These are phyloP conservation scores for Sporothrix euskadiensis DNA, from an alignment of 2,329 filamentous ascomycete genomes.

Conservation along the genomic window DNA sequence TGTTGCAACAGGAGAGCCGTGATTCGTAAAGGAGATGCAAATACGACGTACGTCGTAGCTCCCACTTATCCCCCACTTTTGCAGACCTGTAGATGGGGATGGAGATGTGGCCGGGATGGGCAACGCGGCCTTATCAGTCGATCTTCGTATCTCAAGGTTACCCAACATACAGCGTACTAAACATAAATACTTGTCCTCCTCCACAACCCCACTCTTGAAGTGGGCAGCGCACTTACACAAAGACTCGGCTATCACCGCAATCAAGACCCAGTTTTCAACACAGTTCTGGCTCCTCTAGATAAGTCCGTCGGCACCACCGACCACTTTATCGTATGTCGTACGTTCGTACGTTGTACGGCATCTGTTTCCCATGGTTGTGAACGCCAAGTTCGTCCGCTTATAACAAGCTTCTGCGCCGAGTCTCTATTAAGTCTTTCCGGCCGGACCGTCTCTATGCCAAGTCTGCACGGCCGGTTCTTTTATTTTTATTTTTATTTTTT, in stretches of 20 bases:
- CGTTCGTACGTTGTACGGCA: not conserved
- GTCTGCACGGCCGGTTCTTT: not conserved
- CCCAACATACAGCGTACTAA: not conserved
- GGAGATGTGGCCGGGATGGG: not conserved
- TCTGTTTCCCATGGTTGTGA: not conserved
- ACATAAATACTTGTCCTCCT: not conserved
- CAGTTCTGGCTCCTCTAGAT: not conserved
- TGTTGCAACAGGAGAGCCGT: not conserved
- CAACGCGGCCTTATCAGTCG: not conserved
- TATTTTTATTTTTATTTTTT: not conserved
- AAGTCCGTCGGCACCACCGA: not conserved
- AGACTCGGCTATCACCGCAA: not conserved
- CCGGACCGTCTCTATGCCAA: not conserved
- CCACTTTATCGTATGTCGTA: not conserved
- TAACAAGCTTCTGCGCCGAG: not conserved
- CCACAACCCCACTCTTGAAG: not conserved
- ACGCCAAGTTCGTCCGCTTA: not conserved
- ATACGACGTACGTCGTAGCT: too few relatives aligned
- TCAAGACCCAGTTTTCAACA: not conserved
- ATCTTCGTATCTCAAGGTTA: not conserved
- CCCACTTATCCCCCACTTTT: constrained; percentile 28
- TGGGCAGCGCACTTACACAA: not conserved
- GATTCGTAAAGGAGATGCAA: not conserved
- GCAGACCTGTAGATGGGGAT: not conserved
- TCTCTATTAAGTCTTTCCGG: not conserved